Evolutionary conservation across 176 grass and related monocot species (phyloP), one percentile per base, ranked within the genome.

Genomic region (Triticum aestivum): DNA sequence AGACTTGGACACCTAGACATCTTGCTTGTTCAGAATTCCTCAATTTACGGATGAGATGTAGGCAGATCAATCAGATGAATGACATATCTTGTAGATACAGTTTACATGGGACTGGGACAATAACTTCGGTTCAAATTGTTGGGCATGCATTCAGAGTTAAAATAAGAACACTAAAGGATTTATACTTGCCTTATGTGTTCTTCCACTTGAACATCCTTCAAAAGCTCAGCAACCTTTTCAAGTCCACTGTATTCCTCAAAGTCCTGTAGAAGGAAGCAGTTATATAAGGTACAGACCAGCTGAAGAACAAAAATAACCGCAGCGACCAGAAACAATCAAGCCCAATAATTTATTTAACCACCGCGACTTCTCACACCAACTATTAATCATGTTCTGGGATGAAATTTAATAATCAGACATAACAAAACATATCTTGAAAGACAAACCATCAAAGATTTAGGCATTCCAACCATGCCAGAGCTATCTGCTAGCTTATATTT

Each of bases 171-270:
- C 7, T 37, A 61, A 10, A 68, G 59, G 77, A 80, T 80, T 73
- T 72, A 83, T 82, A 45, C 85, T 77, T 83, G 87, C 97, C 97
- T 94, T 91, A 99, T 91, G 83, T 87, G 91, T 81, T 93, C 94
- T 87, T 96, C 97, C 8, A 86, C 88, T 61, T 99, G 87, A 32
- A 90, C 90, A 73, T 99, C 94, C 88, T 99, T 99, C 70, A 99
- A 89, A 87, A 96, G 82, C 41, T 99, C 92, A 17, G 89, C 92
- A 88, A 99, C 93, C 81, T 94, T 99, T 78, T 99, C 97, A 83
- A 96, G 79, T 63, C 92, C 92, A 84, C 67, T 86, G 78, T 76
- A 99, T 91, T 96, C 97, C 21, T 92, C 90, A 11, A 99, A 99
- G 83, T 96, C 92, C 97, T 99, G 69, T 20, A 69, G 69, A 45